Base-by-base conservation (phyloP, 306 rosid species). In the Prunus padus region DNA sequence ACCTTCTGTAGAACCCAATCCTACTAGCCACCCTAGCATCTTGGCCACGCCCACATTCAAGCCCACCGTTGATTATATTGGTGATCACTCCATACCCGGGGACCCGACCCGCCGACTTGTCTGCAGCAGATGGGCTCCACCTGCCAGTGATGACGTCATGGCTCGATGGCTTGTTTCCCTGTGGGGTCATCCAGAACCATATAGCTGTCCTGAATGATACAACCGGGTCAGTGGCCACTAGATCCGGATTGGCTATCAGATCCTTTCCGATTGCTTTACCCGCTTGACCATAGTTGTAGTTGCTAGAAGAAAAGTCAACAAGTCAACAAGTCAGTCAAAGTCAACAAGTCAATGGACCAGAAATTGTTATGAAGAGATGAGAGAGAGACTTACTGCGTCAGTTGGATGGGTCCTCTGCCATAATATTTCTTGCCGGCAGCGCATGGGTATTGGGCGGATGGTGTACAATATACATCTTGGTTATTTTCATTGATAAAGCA, bases 101-200 rank as follows among this genome's bases (percentile, higher is more conserved):
- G 5, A 76, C 66, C 3, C 97, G 70, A 11, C 84, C 80, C 0
- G 90, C 91, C 0, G 86, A 33, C 3, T 1, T 40, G 56, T 91
- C 96, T 0, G 69, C 80, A 0, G 14, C 11, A 0, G 92, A 89
- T 0, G 93, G 90, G 11, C 10, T 77, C 93, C 93, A 89, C 15
- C 55, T 37, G 0, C 84, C 86, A 0, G 77, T 76, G 56, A 88
- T 88, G 44, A 89, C 91, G 73, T 88, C 82, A 25, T 89, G 97
- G 69, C 89, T 76, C 0, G 97, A 91, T 0, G 93, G 97, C 75
- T 84, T 89, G 6, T 84, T 87, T 11, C 74, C 84, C 31, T 89
- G 93, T 0, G 85, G 73, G 0, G 92, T 91, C 93, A 91, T 84
- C 97, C 93, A 89, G 80, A 89, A 91, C 95, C 97, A 91, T 2